phyloP scores from a whole-genome alignment of 768 basidiomycete genomes.

The Suillus plorans region DNA sequence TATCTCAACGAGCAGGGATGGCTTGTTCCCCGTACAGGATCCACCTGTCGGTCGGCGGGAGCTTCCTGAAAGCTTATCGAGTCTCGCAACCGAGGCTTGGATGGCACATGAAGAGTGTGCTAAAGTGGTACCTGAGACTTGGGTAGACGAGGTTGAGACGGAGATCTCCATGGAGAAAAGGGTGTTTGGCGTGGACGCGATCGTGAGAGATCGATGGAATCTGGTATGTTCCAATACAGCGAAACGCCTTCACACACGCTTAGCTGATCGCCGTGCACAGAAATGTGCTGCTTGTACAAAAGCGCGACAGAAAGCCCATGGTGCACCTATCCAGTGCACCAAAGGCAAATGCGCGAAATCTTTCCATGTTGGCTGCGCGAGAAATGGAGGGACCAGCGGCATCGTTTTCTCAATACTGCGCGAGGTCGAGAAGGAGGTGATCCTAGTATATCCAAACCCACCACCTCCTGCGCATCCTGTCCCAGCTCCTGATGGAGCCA shows the following conservation, averaged over 20 bases:
- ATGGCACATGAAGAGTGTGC: slow-evolving; percentile 83
- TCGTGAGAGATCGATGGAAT: slow-evolving; percentile 92
- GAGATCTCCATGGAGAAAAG: slow-evolving; percentile 39
- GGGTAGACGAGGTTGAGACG: slow-evolving; percentile 71
- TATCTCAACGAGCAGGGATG: slow-evolving; percentile 50
- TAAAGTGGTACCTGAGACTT: slow-evolving; percentile 84
- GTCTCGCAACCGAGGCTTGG: slow-evolving; percentile 44
- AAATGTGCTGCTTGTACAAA: slow-evolving; percentile 91
- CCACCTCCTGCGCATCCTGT: slow-evolving; percentile 1
- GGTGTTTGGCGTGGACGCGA: slow-evolving; percentile 84
- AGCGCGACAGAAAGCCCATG: slow-evolving; percentile 62
- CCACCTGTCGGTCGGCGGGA: slow-evolving; percentile 60
- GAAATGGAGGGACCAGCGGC: slow-evolving; percentile 48
- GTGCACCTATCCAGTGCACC: slow-evolving; percentile 88
- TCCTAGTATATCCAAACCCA: slow-evolving; percentile 50
- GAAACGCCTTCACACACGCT: neutral
- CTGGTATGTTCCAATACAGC: slow-evolving; percentile 53
- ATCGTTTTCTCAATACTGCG: slow-evolving; percentile 61
- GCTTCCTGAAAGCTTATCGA: slow-evolving; percentile 37
- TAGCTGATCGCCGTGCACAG: slow-evolving; percentile 38
- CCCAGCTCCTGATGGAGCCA: slow-evolving; percentile 5
- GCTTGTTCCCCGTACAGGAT: slow-evolving; percentile 65
- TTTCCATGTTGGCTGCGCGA: slow-evolving; percentile 91
- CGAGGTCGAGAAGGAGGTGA: slow-evolving; percentile 81
- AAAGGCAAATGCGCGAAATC: slow-evolving; percentile 93